Conservation (phyloP, 495 filamentous ascomycete genomes). For the Xanthoparmelia taractica region DNA sequence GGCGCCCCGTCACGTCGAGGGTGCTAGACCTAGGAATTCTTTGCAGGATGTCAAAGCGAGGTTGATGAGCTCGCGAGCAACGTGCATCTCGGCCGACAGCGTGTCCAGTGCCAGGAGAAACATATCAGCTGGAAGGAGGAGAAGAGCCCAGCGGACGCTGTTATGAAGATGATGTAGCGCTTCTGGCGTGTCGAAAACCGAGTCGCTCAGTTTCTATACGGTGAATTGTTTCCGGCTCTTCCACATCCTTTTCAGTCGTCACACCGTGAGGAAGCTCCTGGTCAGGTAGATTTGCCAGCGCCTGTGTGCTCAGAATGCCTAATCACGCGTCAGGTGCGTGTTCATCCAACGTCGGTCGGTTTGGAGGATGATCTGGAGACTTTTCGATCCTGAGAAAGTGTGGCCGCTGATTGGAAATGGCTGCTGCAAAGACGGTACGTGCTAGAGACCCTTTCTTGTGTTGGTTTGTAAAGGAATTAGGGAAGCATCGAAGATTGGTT, state of each 20-base stretch:
- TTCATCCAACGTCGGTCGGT: not conserved
- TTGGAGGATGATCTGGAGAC: not conserved
- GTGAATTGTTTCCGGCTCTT: not conserved
- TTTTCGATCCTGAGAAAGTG: not conserved
- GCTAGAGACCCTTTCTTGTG: not conserved
- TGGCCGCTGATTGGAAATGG: not conserved
- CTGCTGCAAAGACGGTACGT: not conserved
- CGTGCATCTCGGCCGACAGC: slow-evolving; percentile 33
- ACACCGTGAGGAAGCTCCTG: not conserved
- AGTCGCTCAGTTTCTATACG: slow-evolving; percentile 2
- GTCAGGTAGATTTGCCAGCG: not conserved
- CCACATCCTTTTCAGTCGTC: not conserved
- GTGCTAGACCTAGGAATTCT: slow-evolving; percentile 44
- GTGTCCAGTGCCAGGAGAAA: slow-evolving; percentile 39
- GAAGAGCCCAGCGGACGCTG: slow-evolving; percentile 30
- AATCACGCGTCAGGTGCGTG: not conserved
- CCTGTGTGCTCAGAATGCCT: not conserved
- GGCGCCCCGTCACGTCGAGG: slow-evolving; percentile 41
- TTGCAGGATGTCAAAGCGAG: slow-evolving; percentile 41
- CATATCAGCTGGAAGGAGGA: slow-evolving; percentile 41
- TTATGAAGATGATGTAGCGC: slow-evolving; percentile 29
- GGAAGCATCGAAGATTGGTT: not conserved
- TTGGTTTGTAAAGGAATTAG: not conserved
- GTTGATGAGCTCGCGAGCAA: slow-evolving; percentile 38
- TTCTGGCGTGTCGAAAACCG: slow-evolving; percentile 28